Evolutionary conservation across 306 rosid species (phyloP).

Genomic region (Hylodesmum podocarpum): DNA sequence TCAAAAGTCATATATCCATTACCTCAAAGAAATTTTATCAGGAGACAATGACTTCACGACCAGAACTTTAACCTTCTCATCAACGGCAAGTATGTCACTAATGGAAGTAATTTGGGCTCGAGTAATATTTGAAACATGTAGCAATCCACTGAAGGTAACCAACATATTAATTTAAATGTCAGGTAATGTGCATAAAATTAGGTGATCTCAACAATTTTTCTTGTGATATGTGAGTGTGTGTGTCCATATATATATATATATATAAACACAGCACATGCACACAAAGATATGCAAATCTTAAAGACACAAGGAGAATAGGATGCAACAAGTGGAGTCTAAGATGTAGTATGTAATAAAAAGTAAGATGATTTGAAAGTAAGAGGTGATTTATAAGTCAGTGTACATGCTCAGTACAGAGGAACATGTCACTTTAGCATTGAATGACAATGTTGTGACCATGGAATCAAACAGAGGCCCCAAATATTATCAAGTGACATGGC

Average conservation of each 20-base stretch:
- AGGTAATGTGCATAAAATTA: background rate
- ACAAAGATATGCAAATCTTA: background rate
- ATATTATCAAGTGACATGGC: background rate
- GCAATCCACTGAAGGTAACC: conserved; percentile 69
- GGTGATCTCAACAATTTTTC: background rate
- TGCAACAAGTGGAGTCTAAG: background rate
- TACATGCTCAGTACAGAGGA: background rate
- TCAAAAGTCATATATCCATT: conserved; percentile 18
- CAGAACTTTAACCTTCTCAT: conserved; percentile 78
- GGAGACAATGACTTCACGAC: conserved; percentile 73
- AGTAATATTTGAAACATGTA: conserved; percentile 80
- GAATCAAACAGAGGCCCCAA: background rate
- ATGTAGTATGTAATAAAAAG: background rate
- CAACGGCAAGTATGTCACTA: conserved; percentile 59
- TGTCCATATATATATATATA: too few species aligned
- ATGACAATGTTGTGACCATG: background rate
- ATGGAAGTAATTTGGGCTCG: conserved; percentile 58
- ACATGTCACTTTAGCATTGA: background rate
- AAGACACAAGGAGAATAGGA: background rate
- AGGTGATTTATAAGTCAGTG: background rate
- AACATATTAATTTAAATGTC: conserved; percentile 21
- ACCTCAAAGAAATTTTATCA: conserved; percentile 83
- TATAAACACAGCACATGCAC: too few species aligned
- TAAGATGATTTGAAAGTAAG: background rate
- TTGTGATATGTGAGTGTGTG: too few species aligned